Evolutionary conservation across 2,329 filamentous ascomycete species (phyloP).

Genomic region (Aspergillus calidoustus): DNA sequence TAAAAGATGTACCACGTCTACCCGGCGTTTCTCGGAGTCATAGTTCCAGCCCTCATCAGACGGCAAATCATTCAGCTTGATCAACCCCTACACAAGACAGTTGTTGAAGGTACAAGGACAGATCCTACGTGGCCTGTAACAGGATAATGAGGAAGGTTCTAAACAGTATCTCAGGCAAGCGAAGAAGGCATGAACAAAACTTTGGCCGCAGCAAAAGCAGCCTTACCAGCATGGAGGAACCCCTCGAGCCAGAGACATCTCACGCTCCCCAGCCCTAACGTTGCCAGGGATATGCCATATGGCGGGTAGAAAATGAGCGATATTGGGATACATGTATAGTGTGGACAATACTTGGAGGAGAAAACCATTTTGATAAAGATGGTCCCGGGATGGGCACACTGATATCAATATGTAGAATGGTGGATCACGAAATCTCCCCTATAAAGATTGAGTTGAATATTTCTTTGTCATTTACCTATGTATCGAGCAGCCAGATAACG

Average conservation of each 20-base stretch:
- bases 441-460: neutral
- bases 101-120: slow-evolving; percentile 30
- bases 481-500: neutral
- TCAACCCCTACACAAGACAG: slow-evolving; percentile 34
- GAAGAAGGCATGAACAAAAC: slow-evolving; percentile 40
- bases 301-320: slow-evolving; percentile 51
- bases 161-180: slow-evolving; percentile 1
- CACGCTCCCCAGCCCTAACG: slow-evolving; percentile 33
- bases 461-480: neutral
- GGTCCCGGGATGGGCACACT: neutral
- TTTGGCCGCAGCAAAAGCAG: slow-evolving; percentile 41
- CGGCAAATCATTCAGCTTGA: slow-evolving; percentile 35
- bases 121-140: neutral
- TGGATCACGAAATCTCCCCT: neutral
- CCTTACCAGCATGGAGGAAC: slow-evolving; percentile 46
- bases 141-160: neutral
- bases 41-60: slow-evolving; percentile 35
- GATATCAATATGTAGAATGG: neutral
- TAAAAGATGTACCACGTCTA: no score
- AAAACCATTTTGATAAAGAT: neutral
- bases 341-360: neutral
- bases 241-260: slow-evolving; percentile 24
- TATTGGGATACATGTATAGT: slow-evolving; percentile 34
- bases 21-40: neutral
- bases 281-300: slow-evolving; percentile 47